A percentile compares a stretch with the other conserved stretches of the same genome.
These are phyloP conservation scores for Torulaspora franciscae DNA, from an alignment of 805 yeast genomes.

Conservation along the genomic window DNA sequence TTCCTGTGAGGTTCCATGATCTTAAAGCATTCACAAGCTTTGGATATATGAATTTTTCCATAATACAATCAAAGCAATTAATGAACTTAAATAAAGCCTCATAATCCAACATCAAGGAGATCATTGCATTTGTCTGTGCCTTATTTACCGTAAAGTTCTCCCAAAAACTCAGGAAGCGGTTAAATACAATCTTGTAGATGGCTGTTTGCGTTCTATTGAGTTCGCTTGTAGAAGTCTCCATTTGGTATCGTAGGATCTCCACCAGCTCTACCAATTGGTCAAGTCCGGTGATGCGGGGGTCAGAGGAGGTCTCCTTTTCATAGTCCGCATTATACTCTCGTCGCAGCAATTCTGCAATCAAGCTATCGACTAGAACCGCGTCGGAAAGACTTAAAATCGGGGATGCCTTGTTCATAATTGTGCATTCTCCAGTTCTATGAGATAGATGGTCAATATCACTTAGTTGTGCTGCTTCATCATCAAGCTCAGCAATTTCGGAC, in stretches of 20 bases:
- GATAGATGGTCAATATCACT: conserved; percentile 2
- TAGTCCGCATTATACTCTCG: neutral
- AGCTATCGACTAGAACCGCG: conserved; percentile 16
- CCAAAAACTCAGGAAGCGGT: conserved; percentile 10
- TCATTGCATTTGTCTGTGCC: conserved; percentile 4
- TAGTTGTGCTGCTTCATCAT: conserved; percentile 6
- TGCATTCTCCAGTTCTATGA: neutral
- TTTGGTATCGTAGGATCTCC: conserved; percentile 19
- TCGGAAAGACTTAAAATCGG: conserved; percentile 19
- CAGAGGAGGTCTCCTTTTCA: conserved; percentile 10
- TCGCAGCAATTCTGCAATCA: conserved; percentile 15
- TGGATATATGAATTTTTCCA: conserved; percentile 36
- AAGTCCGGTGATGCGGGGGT: conserved; percentile 3
- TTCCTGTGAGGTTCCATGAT: conserved; percentile 33
- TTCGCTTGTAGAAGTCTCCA: conserved; percentile 13
- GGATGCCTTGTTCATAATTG: conserved; percentile 3
- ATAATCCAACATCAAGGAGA: conserved; percentile 19
- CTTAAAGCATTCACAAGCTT: conserved; percentile 35
- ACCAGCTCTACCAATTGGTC: conserved; percentile 9
- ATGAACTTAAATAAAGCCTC: conserved; percentile 22
- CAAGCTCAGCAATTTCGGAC: conserved; percentile 4
- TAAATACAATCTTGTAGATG: conserved; percentile 15
- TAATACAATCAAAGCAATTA: conserved; percentile 25
- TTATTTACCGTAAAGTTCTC: conserved; percentile 12
- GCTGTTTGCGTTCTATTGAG: conserved; percentile 28